These are phyloP conservation scores for Crinitomyces ghanaensis DNA, from an alignment of 805 yeast species.

Conservation along the genomic window DNA sequence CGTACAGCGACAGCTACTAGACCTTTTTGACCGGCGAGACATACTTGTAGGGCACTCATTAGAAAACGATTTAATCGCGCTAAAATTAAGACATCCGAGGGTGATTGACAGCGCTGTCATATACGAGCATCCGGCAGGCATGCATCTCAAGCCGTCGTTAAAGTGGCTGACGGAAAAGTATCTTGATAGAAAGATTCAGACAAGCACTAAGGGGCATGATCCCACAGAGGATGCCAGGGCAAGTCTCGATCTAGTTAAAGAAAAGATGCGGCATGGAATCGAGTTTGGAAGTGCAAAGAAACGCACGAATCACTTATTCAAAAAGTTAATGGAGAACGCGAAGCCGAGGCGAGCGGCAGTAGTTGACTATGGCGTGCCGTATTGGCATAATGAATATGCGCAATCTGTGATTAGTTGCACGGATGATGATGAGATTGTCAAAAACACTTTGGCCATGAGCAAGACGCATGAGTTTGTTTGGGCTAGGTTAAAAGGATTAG, in stretches of 20 bases:
- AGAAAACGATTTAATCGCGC: constrained; percentile 65
- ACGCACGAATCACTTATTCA: constrained; percentile 7
- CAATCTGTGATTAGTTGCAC: constrained; percentile 34
- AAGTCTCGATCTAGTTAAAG: constrained; percentile 63
- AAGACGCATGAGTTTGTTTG: constrained; percentile 38
- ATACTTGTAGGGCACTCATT: constrained; percentile 81
- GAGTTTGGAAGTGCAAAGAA: constrained; percentile 41
- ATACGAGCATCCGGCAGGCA: constrained; percentile 69
- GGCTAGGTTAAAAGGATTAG: constrained; percentile 44
- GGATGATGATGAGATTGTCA: constrained; percentile 51
- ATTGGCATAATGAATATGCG: constrained; percentile 24
- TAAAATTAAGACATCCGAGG: constrained; percentile 58
- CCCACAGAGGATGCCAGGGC: constrained; percentile 78
- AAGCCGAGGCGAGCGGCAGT: constrained; percentile 20
- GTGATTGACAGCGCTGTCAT: constrained; percentile 73
- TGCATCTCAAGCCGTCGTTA: constrained; percentile 69
- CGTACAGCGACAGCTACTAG: constrained; percentile 47
- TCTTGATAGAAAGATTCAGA: constrained; percentile 53
- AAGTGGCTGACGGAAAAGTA: constrained; percentile 53
- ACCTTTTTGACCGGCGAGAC: constrained; percentile 43
- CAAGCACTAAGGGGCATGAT: constrained; percentile 64
- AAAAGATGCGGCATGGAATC: constrained; percentile 57
- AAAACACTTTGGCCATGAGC: constrained; percentile 29
- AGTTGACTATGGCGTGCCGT: constrained; percentile 27
- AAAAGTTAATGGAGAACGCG: constrained; percentile 8